Base-by-base conservation (phyloP, 768 basidiomycete genomes). In the Leucocoprinus birnbaumii region DNA sequence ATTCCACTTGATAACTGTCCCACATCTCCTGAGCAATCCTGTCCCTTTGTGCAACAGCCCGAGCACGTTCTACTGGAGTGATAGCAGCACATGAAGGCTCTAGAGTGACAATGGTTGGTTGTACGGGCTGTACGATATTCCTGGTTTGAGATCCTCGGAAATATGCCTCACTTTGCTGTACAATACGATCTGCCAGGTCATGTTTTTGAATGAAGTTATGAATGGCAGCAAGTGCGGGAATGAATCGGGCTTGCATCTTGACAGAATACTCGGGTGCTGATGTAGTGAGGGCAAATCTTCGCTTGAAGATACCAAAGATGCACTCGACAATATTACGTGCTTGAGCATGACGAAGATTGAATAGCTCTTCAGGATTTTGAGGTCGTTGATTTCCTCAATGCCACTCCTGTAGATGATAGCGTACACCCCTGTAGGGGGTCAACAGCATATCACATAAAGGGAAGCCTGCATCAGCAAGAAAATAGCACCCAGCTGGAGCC, bases 381-480 rank as follows among this genome's bases (percentile, higher is more conserved):
- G 72, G 73, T 9, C 68, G 9, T 4, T 13, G 16, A 14, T 38
- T 11, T 11, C 38, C 62, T 24, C 55, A 41, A 3, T 58, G 67
- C 72, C 71, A 74, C 42, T 76, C 73, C 19, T 63, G 60, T 1
- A 77, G 61, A 54, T 77, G 73, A 59, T 76, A 77, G 0, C 62
- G 55, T 0, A 70, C 66, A n/a, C 69, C 67, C 10, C 59, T 56
- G 56, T 73, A 76, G 6, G 72, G 73, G 3, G 69, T 60, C 11
- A 78, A 59, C 7, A 74, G 61, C 3, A 55, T 26, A 59, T 70
- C 60, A 57, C 68, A 70, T 0, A 56, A 14, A 11, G 61, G 58
- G 63, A 71, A 74, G 4, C 72, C 71, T 14, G 70, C 71, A 69
- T 71, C 70, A 5, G 64, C 69, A n/a, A 76, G 63, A 40, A 67